Percentiles rank a stretch among this genome's conserved stretches.
Evolutionary conservation across 1,284 basidiomycete genomes (phyloP).

Genomic region (Exobasidium rhododendri): DNA sequence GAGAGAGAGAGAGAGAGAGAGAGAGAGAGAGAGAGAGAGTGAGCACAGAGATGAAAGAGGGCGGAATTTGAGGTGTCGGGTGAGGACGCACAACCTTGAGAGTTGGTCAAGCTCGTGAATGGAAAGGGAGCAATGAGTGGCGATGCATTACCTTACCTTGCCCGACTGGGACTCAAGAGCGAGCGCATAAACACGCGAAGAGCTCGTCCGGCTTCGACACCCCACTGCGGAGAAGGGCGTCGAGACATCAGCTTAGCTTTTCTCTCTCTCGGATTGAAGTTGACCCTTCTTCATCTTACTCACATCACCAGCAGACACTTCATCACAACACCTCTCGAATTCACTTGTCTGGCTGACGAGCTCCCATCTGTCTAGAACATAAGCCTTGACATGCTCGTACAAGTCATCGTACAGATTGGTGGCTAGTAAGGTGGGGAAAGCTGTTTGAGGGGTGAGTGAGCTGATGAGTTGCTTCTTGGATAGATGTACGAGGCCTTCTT

Average conservation of each 20-base stretch:
- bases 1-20: slow-evolving; percentile 9
- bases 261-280: neutral
- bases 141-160: neutral
- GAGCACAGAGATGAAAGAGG: too few species aligned
- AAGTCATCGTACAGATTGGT: slow-evolving; percentile 41
- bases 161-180: slow-evolving; percentile 14
- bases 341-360: slow-evolving; percentile 33
- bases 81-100: too few species aligned
- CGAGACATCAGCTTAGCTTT: neutral
- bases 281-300: too few species aligned
- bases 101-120: too few species aligned
- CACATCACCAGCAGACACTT: slow-evolving; percentile 39
- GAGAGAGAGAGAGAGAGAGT: neutral
- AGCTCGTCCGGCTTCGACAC: slow-evolving; percentile 32
- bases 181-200: slow-evolving; percentile 30
- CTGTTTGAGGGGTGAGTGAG: slow-evolving; percentile 68
- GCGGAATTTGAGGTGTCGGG: too few species aligned
- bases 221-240: slow-evolving; percentile 21
- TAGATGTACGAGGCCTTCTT: slow-evolving; percentile 66
- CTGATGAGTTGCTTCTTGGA: slow-evolving; percentile 73
- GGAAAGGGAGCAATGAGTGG: too few species aligned
- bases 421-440: slow-evolving; percentile 69
- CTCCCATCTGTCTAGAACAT: slow-evolving; percentile 45
- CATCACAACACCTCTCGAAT: slow-evolving; percentile 50
- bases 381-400: slow-evolving; percentile 41